Evolutionary conservation across 2,329 filamentous ascomycete species (phyloP).

Genomic region (Fusarium ramigenum): DNA sequence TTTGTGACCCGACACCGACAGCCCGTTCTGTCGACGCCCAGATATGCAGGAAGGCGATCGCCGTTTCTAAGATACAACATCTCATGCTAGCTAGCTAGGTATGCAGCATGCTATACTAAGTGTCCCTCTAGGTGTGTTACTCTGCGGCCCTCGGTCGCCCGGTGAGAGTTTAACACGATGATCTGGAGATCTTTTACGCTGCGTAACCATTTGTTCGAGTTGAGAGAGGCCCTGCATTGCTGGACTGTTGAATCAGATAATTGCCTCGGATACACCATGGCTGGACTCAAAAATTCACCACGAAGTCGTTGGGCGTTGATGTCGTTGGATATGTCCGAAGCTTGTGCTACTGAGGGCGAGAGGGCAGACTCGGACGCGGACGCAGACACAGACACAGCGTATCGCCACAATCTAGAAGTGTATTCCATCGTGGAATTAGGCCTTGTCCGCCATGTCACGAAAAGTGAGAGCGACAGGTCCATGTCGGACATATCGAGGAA

Average conservation of each 20-base stretch:
- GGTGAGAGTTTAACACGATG: slow-evolving; percentile 19
- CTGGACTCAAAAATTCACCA: slow-evolving; percentile 1
- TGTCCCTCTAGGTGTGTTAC: not conserved
- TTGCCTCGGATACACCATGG: not conserved
- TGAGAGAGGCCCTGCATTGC: not conserved
- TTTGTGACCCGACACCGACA: not conserved
- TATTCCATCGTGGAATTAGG: not conserved
- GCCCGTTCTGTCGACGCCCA: slow-evolving; percentile 3
- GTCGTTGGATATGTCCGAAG: not conserved
- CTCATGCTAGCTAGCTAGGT: not conserved
- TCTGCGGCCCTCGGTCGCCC: not conserved
- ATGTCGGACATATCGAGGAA: slow-evolving; percentile 18
- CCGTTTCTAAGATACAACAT: not conserved
- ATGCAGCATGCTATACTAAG: not conserved
- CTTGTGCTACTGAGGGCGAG: slow-evolving; percentile 10
- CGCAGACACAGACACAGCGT: not conserved
- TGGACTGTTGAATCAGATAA: slow-evolving; percentile 11
- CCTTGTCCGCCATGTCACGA: not conserved
- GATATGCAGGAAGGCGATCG: slow-evolving; percentile 12
- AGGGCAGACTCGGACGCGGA: not conserved
- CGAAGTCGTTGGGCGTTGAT: slow-evolving; percentile 27
- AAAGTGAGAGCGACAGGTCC: slow-evolving; percentile 14
- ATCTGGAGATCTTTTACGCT: slow-evolving; percentile 29
- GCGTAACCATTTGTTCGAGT: slow-evolving; percentile 13
- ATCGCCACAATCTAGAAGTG: slow-evolving; percentile 20